Percentiles rank a stretch among this genome's conserved stretches.
These are phyloP conservation scores for Wallacemonas sp. DNA, from an alignment of 208 protist genomes.

Conservation along the genomic window DNA sequence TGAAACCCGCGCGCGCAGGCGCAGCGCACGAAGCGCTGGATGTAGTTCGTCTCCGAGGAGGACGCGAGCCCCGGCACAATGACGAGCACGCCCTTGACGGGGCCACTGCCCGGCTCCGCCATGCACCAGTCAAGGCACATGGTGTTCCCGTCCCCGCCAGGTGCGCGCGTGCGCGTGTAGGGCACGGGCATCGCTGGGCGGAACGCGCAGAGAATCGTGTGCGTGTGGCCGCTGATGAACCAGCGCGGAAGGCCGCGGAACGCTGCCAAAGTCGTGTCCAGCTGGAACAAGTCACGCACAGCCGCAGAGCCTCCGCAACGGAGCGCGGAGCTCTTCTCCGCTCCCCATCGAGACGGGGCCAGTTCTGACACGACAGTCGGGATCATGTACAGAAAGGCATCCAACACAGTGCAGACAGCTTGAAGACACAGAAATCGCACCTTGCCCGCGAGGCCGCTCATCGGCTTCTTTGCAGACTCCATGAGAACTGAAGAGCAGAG, in stretches of 20 bases:
- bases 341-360: neutral
- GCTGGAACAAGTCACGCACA: slow-evolving; percentile 24
- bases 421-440: slow-evolving; percentile 36
- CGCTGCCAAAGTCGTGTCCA: slow-evolving; percentile 22
- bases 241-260: slow-evolving; percentile 11
- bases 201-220: slow-evolving; percentile 69
- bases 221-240: slow-evolving; percentile 48
- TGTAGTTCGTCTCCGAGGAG: slow-evolving; percentile 75
- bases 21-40: slow-evolving; percentile 57
- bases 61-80: slow-evolving; percentile 78
- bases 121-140: slow-evolving; percentile 73
- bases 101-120: slow-evolving; percentile 1
- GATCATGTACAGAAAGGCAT: slow-evolving; percentile 20
- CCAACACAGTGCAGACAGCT: slow-evolving; percentile 15
- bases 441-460: slow-evolving; percentile 15
- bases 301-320: neutral
- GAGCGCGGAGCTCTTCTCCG: neutral
- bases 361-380: neutral
- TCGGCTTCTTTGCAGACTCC: slow-evolving; percentile 12
- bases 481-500: neutral
- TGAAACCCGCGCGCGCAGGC: slow-evolving; percentile 52
- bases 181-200: slow-evolving; percentile 37
- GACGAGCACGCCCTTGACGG: slow-evolving; percentile 48
- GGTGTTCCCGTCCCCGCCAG: slow-evolving; percentile 63
- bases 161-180: slow-evolving; percentile 45